A percentile compares a stretch with the other conserved stretches of the same genome.
phyloP scores from a whole-genome alignment of 768 basidiomycete species.

The Rhodotorula kratochvilovae region DNA sequence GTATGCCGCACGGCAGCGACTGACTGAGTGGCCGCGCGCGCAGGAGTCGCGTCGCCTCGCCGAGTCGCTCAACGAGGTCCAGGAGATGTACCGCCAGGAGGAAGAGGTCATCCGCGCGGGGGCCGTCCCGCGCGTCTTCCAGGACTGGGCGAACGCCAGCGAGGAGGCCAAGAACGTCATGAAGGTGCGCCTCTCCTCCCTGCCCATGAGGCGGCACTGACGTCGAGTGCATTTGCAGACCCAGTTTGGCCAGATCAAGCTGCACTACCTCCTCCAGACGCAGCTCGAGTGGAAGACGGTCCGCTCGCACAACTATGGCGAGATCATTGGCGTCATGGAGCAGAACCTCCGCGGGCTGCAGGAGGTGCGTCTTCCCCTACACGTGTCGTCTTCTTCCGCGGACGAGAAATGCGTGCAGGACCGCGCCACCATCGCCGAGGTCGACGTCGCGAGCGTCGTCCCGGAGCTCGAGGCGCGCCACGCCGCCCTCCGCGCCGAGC shows the following conservation, averaged over 20 bases:
- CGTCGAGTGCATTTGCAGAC: conserved; percentile 17
- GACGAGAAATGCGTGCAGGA: conserved; percentile 9
- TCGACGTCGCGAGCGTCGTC: conserved; percentile 12
- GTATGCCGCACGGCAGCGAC: not conserved
- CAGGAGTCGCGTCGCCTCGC: not conserved
- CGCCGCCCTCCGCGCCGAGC: conserved; percentile 29
- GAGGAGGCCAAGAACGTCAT: conserved; percentile 39
- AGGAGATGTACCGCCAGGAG: conserved; percentile 2
- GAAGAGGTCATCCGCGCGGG: conserved; percentile 12
- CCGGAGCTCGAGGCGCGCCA: conserved; percentile 36
- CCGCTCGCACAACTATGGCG: conserved; percentile 24
- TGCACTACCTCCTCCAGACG: conserved; percentile 30
- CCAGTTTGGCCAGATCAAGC: conserved; percentile 40
- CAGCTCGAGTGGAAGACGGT: conserved; percentile 41
- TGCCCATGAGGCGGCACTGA: too few relatives aligned
- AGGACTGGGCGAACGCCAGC: conserved; percentile 28
- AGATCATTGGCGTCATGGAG: conserved; percentile 34
- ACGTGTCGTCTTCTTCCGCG: too few relatives aligned
- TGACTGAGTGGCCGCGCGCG: too few relatives aligned
- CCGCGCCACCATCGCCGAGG: conserved; percentile 16
- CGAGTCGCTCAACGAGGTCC: conserved; percentile 17
- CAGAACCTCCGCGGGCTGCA: conserved; percentile 31
- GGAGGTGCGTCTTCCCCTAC: not conserved
- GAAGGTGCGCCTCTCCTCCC: conserved; percentile 23
- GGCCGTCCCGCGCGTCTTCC: conserved; percentile 36